Evolutionary conservation across 139 green algal species (phyloP), one percentile per base, ranked within the genome.

Genomic region (Chlorella vulgaris): DNA sequence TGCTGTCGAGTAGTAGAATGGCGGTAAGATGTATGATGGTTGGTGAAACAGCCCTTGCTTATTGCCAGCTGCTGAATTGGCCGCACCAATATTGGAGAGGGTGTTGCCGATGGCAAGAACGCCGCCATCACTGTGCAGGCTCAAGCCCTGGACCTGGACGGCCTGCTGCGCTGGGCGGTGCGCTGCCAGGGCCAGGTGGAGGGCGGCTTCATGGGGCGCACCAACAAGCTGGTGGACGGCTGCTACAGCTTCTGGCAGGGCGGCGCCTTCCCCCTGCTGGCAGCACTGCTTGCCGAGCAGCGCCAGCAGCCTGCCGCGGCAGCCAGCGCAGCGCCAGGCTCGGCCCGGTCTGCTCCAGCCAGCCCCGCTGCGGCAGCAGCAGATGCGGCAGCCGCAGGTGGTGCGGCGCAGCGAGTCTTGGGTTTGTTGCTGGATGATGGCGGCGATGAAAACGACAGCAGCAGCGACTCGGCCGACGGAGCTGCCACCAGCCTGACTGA

Each of bases 181-280:
- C 47, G 78, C 24, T 68, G 86, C 21, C 88, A 91, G 89, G 94
- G 93, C 63, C 43, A 67, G 3, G 74, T 95, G 33, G 96, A 98
- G 84, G 97, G 97, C 10, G 97, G 97, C 13, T 99, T 98, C 86
- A 96, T 93, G 78, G 97, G 97, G 2, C 90, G 97, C 47, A 99
- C 96, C n/a, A 96, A 98, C 89, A 99, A 99, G 90, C 91, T 99
- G 47, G 96, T 98, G 63, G 97, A 99, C 77, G 95, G 95, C 39
- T 99, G 97, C 88, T 99, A 99, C 91, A 96, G 89, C 60, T 96
- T 92, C 65, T 98, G 95, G 95, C 96, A 99, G 90, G 97, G 96
- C 0, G 92, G 82, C 5, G 58, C 94, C 55, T 94, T 98, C 67
- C 88, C 90, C 0, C 68, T 98, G 51, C 84, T 99, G 67, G 74